Percentiles rank a stretch among this genome's conserved stretches.
phyloP scores from a whole-genome alignment of 1,284 basidiomycete genomes.

The Apiotrichum gracile region DNA sequence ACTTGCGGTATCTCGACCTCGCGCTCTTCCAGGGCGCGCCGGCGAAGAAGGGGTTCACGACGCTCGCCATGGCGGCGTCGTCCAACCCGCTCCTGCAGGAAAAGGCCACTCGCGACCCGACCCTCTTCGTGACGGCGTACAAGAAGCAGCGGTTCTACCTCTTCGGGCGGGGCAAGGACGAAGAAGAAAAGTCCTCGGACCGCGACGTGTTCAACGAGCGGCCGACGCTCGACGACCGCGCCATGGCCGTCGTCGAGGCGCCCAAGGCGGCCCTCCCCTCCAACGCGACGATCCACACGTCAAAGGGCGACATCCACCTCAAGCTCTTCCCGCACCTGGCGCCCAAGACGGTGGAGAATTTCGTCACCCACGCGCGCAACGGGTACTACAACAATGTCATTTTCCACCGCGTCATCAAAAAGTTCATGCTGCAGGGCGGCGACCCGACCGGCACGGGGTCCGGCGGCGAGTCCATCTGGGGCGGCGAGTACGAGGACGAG shows the following conservation, averaged over 20 bases:
- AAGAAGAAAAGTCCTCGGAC: slow-evolving; percentile 82
- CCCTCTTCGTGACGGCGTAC: slow-evolving; percentile 85
- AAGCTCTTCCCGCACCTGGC: slow-evolving; percentile 85
- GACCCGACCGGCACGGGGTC: slow-evolving; percentile 74
- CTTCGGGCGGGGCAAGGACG: slow-evolving; percentile 86
- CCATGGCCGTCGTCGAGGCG: slow-evolving; percentile 64
- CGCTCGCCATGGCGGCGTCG: slow-evolving; percentile 87
- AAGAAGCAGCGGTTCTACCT: slow-evolving; percentile 94
- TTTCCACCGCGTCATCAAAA: slow-evolving; percentile 96
- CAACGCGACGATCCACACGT: slow-evolving; percentile 76
- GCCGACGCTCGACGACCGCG: slow-evolving; percentile 92
- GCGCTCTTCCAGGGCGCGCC: slow-evolving; percentile 90
- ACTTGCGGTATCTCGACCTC: slow-evolving; percentile 81
- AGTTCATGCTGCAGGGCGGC: slow-evolving; percentile 99
- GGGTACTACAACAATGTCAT: slow-evolving; percentile 91
- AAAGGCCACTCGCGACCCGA: slow-evolving; percentile 78
- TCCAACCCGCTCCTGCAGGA: slow-evolving; percentile 88
- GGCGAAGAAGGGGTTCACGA: slow-evolving; percentile 75
- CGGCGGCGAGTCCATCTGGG: slow-evolving; percentile 95
- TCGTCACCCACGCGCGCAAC: slow-evolving; percentile 82
- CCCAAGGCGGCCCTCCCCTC: slow-evolving; percentile 62
- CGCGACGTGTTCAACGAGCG: slow-evolving; percentile 98
- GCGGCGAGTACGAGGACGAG: slow-evolving; percentile 90
- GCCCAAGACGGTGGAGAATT: slow-evolving; percentile 95
- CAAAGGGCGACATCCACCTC: slow-evolving; percentile 86